A percentile compares a stretch with the other conserved stretches of the same genome.
phyloP scores from a whole-genome alignment of 495 filamentous ascomycete species.

The Podospora anserina region DNA sequence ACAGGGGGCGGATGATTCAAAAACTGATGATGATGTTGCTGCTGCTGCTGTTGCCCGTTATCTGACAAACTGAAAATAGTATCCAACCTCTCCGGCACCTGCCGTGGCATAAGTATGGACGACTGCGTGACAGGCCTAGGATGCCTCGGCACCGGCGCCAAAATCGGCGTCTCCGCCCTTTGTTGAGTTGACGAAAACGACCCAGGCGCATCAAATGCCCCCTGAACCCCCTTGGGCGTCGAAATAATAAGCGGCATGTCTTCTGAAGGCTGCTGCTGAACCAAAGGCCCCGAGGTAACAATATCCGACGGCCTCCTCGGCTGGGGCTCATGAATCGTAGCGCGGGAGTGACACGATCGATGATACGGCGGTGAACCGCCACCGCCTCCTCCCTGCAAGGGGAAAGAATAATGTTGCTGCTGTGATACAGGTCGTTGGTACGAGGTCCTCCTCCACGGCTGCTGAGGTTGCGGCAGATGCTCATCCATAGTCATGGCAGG shows the following conservation, averaged over 20 bases:
- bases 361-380: constrained; percentile 1
- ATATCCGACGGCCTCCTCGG: constrained; percentile 27
- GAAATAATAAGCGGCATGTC: constrained; percentile 49
- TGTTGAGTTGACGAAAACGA: constrained; percentile 19
- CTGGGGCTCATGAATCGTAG: constrained; percentile 27
- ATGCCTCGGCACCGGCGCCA: constrained; percentile 43
- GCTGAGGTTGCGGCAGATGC: neutral
- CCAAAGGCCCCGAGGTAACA: neutral
- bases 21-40: neutral
- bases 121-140: constrained; percentile 38
- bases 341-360: constrained; percentile 8
- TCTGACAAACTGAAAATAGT: constrained; percentile 81
- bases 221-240: constrained; percentile 45
- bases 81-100: constrained; percentile 62
- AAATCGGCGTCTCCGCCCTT: constrained; percentile 36
- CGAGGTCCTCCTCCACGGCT: constrained; percentile 16
- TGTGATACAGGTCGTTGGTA: constrained; percentile 29
- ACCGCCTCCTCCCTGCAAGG: constrained; percentile 12
- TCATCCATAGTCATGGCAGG: neutral
- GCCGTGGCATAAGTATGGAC: constrained; percentile 42
- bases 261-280: constrained; percentile 20
- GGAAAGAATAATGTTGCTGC: constrained; percentile 28
- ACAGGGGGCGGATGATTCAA: constrained; percentile 35
- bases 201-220: constrained; percentile 41
- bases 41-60: constrained; percentile 55